Evolutionary conservation across 2,329 filamentous ascomycete species (phyloP).

Genomic region (Aspergillus amoenus): DNA sequence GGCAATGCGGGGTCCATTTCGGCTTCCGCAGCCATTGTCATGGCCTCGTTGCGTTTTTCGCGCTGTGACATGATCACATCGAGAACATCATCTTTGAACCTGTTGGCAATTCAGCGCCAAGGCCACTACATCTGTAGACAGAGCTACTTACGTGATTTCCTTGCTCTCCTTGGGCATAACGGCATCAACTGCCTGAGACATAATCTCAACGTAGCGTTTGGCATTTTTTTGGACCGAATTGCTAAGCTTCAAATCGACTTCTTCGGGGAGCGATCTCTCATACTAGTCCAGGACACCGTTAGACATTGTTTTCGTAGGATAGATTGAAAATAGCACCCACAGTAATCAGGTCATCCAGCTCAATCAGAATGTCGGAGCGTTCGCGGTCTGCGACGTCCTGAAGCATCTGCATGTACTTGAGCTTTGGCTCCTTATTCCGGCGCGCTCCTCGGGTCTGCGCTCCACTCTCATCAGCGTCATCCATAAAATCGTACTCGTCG

Average conservation of each 20-base stretch:
- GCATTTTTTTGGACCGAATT: conserved; percentile 87
- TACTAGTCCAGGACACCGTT: conserved; percentile 53
- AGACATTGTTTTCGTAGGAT: background rate
- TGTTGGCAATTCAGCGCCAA: conserved; percentile 38
- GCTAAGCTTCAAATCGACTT: conserved; percentile 66
- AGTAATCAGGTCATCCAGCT: conserved; percentile 80
- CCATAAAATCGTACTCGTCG: conserved; percentile 92
- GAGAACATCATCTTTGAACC: conserved; percentile 95
- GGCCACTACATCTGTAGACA: background rate
- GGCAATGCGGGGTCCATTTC: conserved; percentile 63
- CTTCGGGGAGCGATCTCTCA: conserved; percentile 68
- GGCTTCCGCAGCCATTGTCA: conserved; percentile 66
- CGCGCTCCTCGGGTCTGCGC: conserved; percentile 47
- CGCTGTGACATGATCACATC: conserved; percentile 96
- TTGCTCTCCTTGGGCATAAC: conserved; percentile 75
- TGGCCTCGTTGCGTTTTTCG: conserved; percentile 77
- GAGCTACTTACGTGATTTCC: conserved; percentile 67
- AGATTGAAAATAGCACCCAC: conserved; percentile 47
- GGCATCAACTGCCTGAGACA: conserved; percentile 84
- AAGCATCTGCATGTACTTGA: conserved; percentile 86
- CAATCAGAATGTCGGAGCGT: conserved; percentile 75
- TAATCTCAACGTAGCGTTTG: conserved; percentile 89
- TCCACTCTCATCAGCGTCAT: conserved; percentile 63
- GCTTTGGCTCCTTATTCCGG: conserved; percentile 59
- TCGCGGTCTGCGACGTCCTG: conserved; percentile 83